A percentile compares a stretch with the other conserved stretches of the same genome.
Evolutionary conservation across 345 rosid species (phyloP).

Genomic region (Moricandia moricandioides): DNA sequence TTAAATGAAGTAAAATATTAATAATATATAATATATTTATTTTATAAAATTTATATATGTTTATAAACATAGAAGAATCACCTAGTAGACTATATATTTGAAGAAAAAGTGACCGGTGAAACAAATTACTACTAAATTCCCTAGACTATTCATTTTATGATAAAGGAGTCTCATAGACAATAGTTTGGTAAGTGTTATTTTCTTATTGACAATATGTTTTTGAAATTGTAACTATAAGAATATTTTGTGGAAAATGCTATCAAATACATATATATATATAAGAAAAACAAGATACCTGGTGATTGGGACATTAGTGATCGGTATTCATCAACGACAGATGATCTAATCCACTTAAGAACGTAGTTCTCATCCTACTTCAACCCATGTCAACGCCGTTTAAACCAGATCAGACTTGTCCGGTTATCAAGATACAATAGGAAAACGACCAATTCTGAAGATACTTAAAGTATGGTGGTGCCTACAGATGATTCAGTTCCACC

Average conservation of each 20-base stretch:
- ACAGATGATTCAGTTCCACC: neutral
- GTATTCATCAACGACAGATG: neutral
- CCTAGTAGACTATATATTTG: no score
- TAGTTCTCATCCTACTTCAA: constrained; percentile 14
- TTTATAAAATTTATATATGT: no score
- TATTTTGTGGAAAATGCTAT: neutral
- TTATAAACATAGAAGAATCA: no score
- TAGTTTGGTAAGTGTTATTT: neutral
- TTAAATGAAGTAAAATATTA: no score
- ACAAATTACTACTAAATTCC: no score
- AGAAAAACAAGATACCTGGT: constrained; percentile 25
- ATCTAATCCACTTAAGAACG: constrained; percentile 13
- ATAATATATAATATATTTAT: no score
- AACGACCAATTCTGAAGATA: neutral
- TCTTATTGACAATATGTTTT: neutral
- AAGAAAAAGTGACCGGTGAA: no score
- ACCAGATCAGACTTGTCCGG: neutral
- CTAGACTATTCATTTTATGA: no score
- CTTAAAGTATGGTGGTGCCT: neutral
- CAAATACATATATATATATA: no score
- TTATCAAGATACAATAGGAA: neutral
- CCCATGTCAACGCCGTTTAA: neutral
- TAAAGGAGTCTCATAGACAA: no score
- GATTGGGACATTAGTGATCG: constrained; percentile 27
- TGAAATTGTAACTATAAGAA: neutral